Conservation (phyloP, 2,329 filamentous ascomycete species). For the Colletotrichum melonis region DNA sequence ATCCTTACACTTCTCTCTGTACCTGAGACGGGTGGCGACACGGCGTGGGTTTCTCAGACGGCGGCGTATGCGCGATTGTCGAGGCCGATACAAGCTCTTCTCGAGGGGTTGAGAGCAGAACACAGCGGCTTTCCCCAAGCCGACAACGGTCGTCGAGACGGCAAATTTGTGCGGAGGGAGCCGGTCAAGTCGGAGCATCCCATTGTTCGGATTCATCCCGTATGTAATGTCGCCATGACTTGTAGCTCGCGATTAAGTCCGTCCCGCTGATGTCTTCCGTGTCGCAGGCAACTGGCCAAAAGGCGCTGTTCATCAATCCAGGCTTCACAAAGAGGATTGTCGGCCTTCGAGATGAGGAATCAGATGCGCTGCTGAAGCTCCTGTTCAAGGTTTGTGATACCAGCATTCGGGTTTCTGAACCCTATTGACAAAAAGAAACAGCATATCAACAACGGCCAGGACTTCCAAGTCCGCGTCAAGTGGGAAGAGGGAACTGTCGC, state of each 20-base stretch:
- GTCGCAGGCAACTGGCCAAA: conserved; percentile 40
- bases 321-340: conserved; percentile 79
- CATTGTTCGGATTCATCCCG: conserved; percentile 74
- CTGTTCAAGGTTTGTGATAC: conserved; percentile 59
- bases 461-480: conserved; percentile 75
- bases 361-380: conserved; percentile 79
- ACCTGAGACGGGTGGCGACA: conserved; percentile 51
- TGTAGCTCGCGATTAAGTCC: neutral
- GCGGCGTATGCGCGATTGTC: conserved; percentile 51
- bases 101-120: conserved; percentile 51
- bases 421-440: conserved; percentile 9
- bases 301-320: conserved; percentile 44
- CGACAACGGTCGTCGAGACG: conserved; percentile 47
- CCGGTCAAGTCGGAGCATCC: conserved; percentile 75
- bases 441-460: conserved; percentile 66
- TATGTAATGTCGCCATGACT: conserved; percentile 49
- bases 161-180: conserved; percentile 64
- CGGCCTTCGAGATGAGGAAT: conserved; percentile 88
- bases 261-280: neutral
- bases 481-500: conserved; percentile 75
- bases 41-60: conserved; percentile 50
- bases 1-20: conserved; percentile 51
- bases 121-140: conserved; percentile 52
- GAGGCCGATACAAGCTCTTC: conserved; percentile 47
- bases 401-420: neutral